These are phyloP conservation scores for Bauhinia variegata DNA, from an alignment of 306 rosid species.

Conservation along the genomic window DNA sequence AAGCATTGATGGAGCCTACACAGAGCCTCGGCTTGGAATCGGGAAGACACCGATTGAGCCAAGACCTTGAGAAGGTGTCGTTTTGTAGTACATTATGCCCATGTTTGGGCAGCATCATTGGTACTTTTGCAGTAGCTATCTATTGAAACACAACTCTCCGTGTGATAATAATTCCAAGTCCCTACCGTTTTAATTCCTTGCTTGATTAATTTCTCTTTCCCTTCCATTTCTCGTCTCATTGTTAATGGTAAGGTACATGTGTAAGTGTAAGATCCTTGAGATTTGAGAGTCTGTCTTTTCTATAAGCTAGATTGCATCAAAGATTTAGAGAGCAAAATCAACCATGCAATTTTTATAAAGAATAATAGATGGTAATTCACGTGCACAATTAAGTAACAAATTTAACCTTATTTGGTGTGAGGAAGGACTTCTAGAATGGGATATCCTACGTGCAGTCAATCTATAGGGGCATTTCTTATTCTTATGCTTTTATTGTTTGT, in stretches of 20 bases:
- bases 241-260: constrained; percentile 14
- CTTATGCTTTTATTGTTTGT: background rate
- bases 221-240: background rate
- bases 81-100: constrained; percentile 30
- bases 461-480: background rate
- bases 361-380: background rate
- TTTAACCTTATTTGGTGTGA: background rate
- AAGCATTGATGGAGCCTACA: constrained; percentile 45
- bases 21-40: constrained; percentile 35
- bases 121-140: background rate
- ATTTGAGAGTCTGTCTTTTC: background rate
- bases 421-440: background rate
- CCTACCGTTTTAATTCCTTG: constrained; percentile 14
- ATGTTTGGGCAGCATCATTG: constrained; percentile 41
- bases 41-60: constrained; percentile 60
- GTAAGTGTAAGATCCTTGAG: too few relatives aligned
- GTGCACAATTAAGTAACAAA: background rate
- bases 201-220: background rate
- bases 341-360: background rate
- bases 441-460: background rate
- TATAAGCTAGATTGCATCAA: background rate
- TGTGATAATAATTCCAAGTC: constrained; percentile 22
- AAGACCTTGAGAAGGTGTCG: constrained; percentile 28
- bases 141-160: constrained; percentile 15
- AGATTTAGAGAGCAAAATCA: background rate